These are phyloP conservation scores for Orbilia brochopaga DNA, from an alignment of 2,329 filamentous ascomycete genomes.

Conservation along the genomic window DNA sequence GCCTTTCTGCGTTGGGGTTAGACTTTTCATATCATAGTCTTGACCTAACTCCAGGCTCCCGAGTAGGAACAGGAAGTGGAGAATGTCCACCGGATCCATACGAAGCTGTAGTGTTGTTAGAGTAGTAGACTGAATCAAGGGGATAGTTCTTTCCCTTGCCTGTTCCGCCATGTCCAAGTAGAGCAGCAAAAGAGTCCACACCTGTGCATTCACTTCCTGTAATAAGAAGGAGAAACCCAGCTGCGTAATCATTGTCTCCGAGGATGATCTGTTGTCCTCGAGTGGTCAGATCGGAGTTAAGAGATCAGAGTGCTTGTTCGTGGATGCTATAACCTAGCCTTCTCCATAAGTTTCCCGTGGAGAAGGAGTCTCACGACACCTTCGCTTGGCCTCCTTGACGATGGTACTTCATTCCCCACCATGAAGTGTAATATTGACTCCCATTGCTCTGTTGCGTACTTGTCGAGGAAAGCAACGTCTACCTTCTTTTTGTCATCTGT, in stretches of 20 bases:
- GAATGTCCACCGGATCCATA: constrained; percentile 89
- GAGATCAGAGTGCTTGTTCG: not conserved
- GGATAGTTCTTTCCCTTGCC: constrained; percentile 55
- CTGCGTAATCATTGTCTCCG: constrained; percentile 77
- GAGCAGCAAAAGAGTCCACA: constrained; percentile 92
- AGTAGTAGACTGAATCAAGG: not conserved
- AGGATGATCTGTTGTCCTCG: constrained; percentile 38
- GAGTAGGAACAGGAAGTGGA: constrained; percentile 94
- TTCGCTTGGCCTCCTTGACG: constrained; percentile 67
- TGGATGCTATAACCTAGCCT: constrained; percentile 56
- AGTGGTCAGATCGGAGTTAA: not conserved
- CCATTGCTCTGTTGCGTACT: constrained; percentile 87
- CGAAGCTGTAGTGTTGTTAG: constrained; percentile 61
- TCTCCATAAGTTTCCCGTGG: constrained; percentile 78
- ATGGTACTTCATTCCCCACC: constrained; percentile 66
- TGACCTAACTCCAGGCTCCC: constrained; percentile 90
- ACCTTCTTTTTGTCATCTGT: constrained; percentile 69
- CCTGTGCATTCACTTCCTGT: constrained; percentile 93
- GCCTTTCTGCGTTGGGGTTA: constrained; percentile 79
- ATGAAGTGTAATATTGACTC: constrained; percentile 96
- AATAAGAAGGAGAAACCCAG: constrained; percentile 92
- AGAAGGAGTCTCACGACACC: constrained; percentile 85
- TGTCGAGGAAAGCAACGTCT: constrained; percentile 76
- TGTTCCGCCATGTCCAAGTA: constrained; percentile 85
- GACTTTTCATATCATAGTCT: constrained; percentile 83